Conservation (phyloP, 73 alveolate genomes). For the Durusdinium trenchii region DNA sequence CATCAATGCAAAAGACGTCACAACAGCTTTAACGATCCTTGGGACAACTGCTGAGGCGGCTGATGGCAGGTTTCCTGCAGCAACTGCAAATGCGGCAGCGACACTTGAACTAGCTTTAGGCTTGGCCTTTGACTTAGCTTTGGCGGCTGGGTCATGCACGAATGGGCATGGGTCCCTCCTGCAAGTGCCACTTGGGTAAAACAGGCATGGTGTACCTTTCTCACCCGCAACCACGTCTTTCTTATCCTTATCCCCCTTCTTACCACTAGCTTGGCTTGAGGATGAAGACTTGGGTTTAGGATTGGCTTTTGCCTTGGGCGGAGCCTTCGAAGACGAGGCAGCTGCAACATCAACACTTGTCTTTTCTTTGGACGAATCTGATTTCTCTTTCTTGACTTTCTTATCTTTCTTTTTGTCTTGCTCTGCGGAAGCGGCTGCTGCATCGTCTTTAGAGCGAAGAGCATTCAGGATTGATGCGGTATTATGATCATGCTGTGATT, state of each 20-base stretch:
- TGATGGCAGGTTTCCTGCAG: conserved; percentile 49
- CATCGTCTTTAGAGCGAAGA: not conserved
- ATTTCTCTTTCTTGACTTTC: conserved; percentile 51
- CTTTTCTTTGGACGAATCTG: not conserved
- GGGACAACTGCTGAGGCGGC: conserved; percentile 16
- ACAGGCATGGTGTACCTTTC: conserved; percentile 30
- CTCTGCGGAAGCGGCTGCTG: not conserved
- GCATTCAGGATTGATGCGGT: conserved; percentile 27
- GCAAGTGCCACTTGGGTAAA: conserved; percentile 60
- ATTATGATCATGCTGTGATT: conserved; percentile 40
- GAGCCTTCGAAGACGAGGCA: not conserved
- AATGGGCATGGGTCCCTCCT: conserved; percentile 4
- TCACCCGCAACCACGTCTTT: conserved; percentile 3
- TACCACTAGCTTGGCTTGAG: not conserved
- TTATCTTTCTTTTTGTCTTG: not conserved
- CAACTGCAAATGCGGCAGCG: conserved; percentile 21
- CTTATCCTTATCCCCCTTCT: conserved; percentile 18
- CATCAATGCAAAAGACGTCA: not conserved
- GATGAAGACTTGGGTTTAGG: not conserved
- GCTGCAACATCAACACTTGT: conserved; percentile 13
- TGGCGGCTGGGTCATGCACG: conserved; percentile 10
- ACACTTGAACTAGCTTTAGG: conserved; percentile 14
- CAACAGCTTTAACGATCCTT: conserved; percentile 50
- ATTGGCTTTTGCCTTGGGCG: conserved; percentile 15
- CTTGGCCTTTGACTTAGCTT: conserved; percentile 52